Base-by-base conservation (phyloP, 805 yeast genomes). In the Starmerella apis region DNA sequence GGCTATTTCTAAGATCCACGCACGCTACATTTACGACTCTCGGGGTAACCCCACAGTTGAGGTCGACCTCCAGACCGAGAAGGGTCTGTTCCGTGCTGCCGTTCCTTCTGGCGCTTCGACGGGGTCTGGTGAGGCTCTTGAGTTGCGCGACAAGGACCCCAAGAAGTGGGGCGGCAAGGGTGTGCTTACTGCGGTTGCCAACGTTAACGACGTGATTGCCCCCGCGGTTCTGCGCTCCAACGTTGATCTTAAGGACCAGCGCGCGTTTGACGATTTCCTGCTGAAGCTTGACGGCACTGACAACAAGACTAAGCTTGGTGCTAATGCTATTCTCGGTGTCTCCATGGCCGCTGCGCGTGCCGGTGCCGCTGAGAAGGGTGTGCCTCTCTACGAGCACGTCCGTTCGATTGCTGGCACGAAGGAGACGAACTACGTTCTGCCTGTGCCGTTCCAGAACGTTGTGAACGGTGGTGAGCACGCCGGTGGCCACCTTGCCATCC, bases 1-100 rank as follows among this genome's bases (percentile, higher is more conserved):
- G 95, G 83, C 95, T 63, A 79, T 86, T 66, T 71, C 85, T 62
- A 88, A 90, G 74, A 75, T 88, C 64, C 81, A 77, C 73, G 85
- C 97, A 66, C 88, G 98, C 77, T 83, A 80, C 79, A 95, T 90
- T 74, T 90, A 92, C 83, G 98, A 90, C 77, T 90, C 97, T 65
- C 86, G 98, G 77, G 97, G 97, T 76, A 92, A 90, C 82, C 98
- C 98, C 76, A 90, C 98, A 63, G 98, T 92, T 65, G 97, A 92
- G 81, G 97, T 92, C 63, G 97, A 92, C 68, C 67, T 90, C 65
- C 76, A 83, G 79, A 90, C 98, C 68, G 90, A 77, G 58, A 80
- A 84, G 68, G 98, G 98, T 68, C 65, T 79, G 60, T 88, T 86
- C 94, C 84, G 96, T 74, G 80, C 97, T 62, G 88, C 90, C 68